Base-by-base conservation (phyloP, 805 yeast genomes). In the Cyberlindnera subsufficiens region DNA sequence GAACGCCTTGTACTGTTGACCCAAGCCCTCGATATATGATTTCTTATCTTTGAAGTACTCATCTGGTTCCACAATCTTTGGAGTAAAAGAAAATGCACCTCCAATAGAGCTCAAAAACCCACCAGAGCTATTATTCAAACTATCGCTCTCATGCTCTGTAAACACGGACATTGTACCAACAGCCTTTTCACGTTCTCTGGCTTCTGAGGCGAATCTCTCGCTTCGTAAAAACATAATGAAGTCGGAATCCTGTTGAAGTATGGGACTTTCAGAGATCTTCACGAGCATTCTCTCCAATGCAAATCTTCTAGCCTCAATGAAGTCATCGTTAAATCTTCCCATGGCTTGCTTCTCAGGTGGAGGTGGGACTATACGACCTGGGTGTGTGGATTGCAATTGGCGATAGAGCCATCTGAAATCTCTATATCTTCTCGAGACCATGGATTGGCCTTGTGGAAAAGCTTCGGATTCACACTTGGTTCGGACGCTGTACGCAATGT, bases 401-500 rank as follows among this genome's bases (percentile, higher is more conserved):
- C 86, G 87, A 61, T 89, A 91, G 11, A 93, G 70, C 98, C 98
- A 91, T 47, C 96, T 69, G 64, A 93, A 91, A 62, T 93, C 99
- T 41, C 82, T 78, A 63, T 91, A 93, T 51, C 99, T 74, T 59
- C 99, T 72, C 5, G 87, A 76, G 0, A 90, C 97, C 10, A 71
- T 65, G 0, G 72, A 65, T 38, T 74, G 79, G 59, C 48, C 17
- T 59, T 52, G 37, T 22, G 27, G 27, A 8, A 67, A 57, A 20
- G 50, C 32, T 37, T 63, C 53, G 34, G 58, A 44, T 42, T 55
- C 44, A 8, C 86, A 74, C 39, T 64, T 72, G 14, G 95, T 78
- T 30, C 74, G 75, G 18, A 93, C 86, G 3, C 84, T 76, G 62
- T 91, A 93, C 6, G 86, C 95, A 3, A 91, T 86, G 60, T 93